Evolutionary conservation across 2,329 filamentous ascomycete genomes (phyloP), one percentile per base, ranked within the genome.

Genomic region (Botryosphaeria dothidea): DNA sequence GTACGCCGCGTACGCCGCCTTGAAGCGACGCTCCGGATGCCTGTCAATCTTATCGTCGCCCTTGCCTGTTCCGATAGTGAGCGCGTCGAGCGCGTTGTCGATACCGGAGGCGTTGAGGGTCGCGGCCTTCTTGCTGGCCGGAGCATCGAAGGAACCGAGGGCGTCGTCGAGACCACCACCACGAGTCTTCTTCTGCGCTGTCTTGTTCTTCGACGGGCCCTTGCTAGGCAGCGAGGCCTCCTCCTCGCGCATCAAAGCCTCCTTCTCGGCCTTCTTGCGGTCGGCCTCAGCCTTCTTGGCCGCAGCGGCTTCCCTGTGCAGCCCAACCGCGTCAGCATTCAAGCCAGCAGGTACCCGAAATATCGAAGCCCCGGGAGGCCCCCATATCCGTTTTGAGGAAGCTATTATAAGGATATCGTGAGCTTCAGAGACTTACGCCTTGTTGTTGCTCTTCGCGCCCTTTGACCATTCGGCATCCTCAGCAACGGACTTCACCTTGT

Each of bases 221-320:
- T 88, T 89, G 70, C 70, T 88, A 82, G 72, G 86, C 80, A 71
- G 85, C 80, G 65, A 86, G 68, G 86, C 89, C 75, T 97, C 94
- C 79, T 99, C 95, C 74, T 91, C 93, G 65, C 88, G 89, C 41
- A 93, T 81, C 25, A 93, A 82, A 11, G 93, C 92, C 1, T 96
- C 93, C 57, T 90, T 90, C 77, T 98, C 95, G 60, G 93, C 94
- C 81, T 97, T 98, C 81, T 97, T 96, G 65, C 90, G 88, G 2
- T 91, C 91, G 64, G 84, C 86, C 74, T 96, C 92, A 64, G 90
- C 90, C 71, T 91, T 93, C 80, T 94, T 96, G 57, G 88, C 89
- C 57, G 90, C 91, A 62, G 93, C 92, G 38, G 90, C 90, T 71
- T 96, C 92, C 76, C 93, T 97, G 71, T 69, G 58, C 31, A 15